A percentile compares a stretch with the other conserved stretches of the same genome.
phyloP scores from a whole-genome alignment of 495 filamentous ascomycete species.

The Halenospora varia region DNA sequence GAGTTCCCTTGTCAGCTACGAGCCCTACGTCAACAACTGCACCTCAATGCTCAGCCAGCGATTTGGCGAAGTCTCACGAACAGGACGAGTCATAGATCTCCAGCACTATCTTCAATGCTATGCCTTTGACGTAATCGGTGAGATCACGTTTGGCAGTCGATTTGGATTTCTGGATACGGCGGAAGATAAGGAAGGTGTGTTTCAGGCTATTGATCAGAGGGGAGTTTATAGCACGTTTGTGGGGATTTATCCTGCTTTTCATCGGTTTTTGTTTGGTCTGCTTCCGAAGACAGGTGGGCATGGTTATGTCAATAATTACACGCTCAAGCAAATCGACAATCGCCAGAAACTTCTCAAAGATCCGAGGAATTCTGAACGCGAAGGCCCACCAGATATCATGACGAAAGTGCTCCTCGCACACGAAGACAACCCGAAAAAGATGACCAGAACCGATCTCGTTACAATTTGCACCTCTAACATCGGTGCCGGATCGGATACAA shows the following conservation, averaged over 20 bases:
- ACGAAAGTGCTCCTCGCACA: constrained; percentile 43
- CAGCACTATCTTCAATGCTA: constrained; percentile 54
- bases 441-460: constrained; percentile 45
- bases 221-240: constrained; percentile 42
- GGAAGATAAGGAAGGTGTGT: constrained; percentile 45
- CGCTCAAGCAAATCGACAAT: constrained; percentile 37
- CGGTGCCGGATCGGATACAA: constrained; percentile 53
- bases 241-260: constrained; percentile 42
- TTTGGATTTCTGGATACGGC: constrained; percentile 51
- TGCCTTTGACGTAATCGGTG: constrained; percentile 57
- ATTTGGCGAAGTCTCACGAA: constrained; percentile 38
- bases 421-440: constrained; percentile 42
- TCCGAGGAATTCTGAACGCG: constrained; percentile 8
- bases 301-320: constrained; percentile 41
- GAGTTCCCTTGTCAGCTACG: constrained; percentile 49
- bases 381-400: constrained; percentile 34
- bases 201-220: constrained; percentile 35
- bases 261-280: constrained; percentile 36
- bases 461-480: constrained; percentile 49
- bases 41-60: constrained; percentile 41
- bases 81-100: constrained; percentile 36
- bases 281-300: constrained; percentile 38
- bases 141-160: constrained; percentile 50
- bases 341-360: constrained; percentile 23
- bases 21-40: constrained; percentile 50